Conservation (phyloP, 192 early-diverging fungal species). For the Rhizoclosmatium globosum region DNA sequence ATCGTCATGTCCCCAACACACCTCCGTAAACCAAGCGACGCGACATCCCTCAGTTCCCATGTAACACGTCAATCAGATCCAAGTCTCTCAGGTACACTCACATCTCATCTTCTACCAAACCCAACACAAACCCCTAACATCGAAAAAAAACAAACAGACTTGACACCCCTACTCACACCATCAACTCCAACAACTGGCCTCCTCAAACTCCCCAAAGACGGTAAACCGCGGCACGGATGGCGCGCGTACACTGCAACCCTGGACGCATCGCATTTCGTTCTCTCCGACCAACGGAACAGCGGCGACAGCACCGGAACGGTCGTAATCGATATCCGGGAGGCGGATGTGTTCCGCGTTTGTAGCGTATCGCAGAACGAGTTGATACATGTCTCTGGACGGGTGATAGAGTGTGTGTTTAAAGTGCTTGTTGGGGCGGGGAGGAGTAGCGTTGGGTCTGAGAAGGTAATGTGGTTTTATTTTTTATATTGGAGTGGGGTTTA, state of each 20-base stretch:
- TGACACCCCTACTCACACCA: conserved; percentile 3
- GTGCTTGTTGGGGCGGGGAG: conserved; percentile 28
- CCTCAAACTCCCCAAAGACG: conserved; percentile 62
- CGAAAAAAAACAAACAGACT: too few relatives aligned
- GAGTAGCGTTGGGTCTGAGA: conserved; percentile 16
- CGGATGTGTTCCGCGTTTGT: conserved; percentile 54
- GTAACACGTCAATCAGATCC: too few relatives aligned
- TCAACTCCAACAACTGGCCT: conserved; percentile 43
- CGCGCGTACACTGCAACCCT: conserved; percentile 47
- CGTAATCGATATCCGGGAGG: conserved; percentile 51
- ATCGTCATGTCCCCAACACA: too few relatives aligned
- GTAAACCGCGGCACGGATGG: conserved; percentile 64
- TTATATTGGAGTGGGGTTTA: conserved; percentile 1
- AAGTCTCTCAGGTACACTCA: too few relatives aligned
- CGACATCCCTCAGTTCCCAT: too few relatives aligned
- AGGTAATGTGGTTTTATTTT: not conserved
- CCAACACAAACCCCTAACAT: too few relatives aligned
- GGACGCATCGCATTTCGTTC: conserved; percentile 50
- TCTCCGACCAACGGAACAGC: conserved; percentile 50
- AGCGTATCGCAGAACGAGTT: conserved; percentile 60
- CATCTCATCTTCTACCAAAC: too few relatives aligned
- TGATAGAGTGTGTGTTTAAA: conserved; percentile 66
- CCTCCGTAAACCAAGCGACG: too few relatives aligned
- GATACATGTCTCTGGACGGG: conserved; percentile 57
- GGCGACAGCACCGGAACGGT: conserved; percentile 40